Conservation (phyloP, 192 early-diverging fungal species). For the Coemansia sp. region DNA sequence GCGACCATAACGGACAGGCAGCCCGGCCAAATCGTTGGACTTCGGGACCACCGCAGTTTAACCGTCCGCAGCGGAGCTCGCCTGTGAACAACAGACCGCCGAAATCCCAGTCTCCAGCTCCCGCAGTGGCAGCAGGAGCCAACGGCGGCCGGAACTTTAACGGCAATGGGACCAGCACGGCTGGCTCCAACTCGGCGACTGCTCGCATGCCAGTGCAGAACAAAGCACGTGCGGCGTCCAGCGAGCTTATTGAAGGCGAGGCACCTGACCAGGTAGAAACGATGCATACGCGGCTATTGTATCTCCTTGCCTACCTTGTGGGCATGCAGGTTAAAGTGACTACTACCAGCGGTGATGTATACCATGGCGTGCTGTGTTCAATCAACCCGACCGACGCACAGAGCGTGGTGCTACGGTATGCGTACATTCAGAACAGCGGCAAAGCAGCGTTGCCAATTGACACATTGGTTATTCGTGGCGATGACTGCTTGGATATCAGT, state of each 20-base stretch:
- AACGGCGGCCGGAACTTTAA: not conserved
- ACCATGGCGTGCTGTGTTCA: constrained; percentile 40
- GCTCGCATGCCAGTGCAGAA: constrained; percentile 3
- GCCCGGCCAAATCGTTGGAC: constrained; percentile 29
- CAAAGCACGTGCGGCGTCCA: not conserved
- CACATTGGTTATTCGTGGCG: constrained; percentile 37
- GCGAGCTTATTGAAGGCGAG: constrained; percentile 44
- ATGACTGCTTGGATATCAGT: constrained; percentile 39
- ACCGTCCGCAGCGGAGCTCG: constrained; percentile 23
- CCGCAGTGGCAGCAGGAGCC: constrained; percentile 1
- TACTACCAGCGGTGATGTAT: constrained; percentile 18
- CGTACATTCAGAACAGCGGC: constrained; percentile 23
- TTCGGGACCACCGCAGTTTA: constrained; percentile 37
- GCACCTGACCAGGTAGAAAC: constrained; percentile 36
- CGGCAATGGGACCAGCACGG: constrained; percentile 1
- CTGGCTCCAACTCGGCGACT: constrained; percentile 1
- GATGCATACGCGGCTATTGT: constrained; percentile 47
- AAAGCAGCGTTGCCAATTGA: constrained; percentile 30
- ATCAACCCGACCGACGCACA: constrained; percentile 51
- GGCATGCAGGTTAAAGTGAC: constrained; percentile 38
- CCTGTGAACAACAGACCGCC: constrained; percentile 12
- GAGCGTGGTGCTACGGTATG: constrained; percentile 48
- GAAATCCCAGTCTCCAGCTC: not conserved
- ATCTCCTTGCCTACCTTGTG: constrained; percentile 38
- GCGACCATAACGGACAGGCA: constrained; percentile 8